Evolutionary conservation across 805 yeast species (phyloP).

Genomic region (Teunomyces cretensis): DNA sequence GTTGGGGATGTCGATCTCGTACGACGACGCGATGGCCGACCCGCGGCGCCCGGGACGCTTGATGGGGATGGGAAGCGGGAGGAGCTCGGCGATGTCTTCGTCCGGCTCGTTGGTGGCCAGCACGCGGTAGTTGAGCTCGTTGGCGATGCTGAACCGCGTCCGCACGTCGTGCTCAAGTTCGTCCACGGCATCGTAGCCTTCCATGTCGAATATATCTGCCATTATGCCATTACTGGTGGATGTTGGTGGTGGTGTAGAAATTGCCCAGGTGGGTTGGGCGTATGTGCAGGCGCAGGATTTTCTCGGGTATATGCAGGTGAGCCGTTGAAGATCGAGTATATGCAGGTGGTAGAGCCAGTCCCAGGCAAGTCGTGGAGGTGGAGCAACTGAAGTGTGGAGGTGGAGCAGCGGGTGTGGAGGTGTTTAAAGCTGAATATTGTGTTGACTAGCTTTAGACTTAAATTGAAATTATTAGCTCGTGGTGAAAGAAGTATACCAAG

Average conservation of each 20-base stretch:
- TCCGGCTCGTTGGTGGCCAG: slow-evolving; percentile 9
- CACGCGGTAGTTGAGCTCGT: slow-evolving; percentile 24
- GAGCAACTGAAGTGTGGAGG: too few species aligned
- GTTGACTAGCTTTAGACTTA: too few species aligned
- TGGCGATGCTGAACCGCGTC: background rate
- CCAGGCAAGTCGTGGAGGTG: too few species aligned
- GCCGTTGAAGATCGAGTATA: background rate
- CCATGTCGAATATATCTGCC: slow-evolving; percentile 39
- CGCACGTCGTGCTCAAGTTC: slow-evolving; percentile 8
- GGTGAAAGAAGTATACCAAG: too few species aligned
- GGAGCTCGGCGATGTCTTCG: slow-evolving; percentile 7
- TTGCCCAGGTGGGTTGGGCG: background rate
- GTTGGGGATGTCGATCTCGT: slow-evolving; percentile 31
- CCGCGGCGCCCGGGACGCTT: slow-evolving; percentile 16
- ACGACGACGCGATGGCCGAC: slow-evolving; percentile 31
- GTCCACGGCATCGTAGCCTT: slow-evolving; percentile 24
- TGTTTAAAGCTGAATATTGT: too few species aligned
- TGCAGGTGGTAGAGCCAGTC: background rate
- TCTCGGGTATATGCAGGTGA: slow-evolving; percentile 1
- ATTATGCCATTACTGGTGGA: slow-evolving; percentile 13
- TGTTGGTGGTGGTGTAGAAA: background rate
- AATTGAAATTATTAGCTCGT: too few species aligned
- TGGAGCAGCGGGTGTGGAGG: too few species aligned
- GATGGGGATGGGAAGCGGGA: slow-evolving; percentile 18
- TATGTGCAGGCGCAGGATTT: background rate